Evolutionary conservation across 2,329 filamentous ascomycete genomes (phyloP).

Genomic region (Aspergillus sp.): DNA sequence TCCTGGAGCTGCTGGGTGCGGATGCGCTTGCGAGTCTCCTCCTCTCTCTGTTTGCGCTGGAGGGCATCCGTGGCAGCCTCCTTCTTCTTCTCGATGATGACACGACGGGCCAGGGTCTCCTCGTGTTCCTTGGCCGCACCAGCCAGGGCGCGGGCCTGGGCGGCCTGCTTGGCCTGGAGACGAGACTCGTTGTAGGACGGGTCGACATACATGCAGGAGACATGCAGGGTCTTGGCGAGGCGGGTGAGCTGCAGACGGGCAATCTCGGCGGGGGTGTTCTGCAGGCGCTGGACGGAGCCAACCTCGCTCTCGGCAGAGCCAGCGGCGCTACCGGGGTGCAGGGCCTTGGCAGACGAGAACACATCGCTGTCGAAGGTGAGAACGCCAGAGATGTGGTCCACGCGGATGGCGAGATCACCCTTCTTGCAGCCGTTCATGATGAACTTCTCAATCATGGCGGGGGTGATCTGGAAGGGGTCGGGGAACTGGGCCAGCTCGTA

Average conservation of each 20-base stretch:
- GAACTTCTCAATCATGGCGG: conserved; percentile 96
- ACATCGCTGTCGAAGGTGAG: conserved; percentile 98
- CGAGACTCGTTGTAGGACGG: conserved; percentile 81
- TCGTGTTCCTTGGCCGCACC: conserved; percentile 91
- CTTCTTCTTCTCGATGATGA: conserved; percentile 94
- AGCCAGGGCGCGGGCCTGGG: conserved; percentile 75
- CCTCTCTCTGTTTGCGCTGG: conserved; percentile 87
- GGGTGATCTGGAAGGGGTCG: conserved; percentile 89
- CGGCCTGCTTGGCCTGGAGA: conserved; percentile 73
- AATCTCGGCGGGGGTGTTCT: conserved; percentile 97
- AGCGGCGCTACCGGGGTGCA: conserved; percentile 77
- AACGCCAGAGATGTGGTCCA: conserved; percentile 92
- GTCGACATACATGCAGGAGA: conserved; percentile 95
- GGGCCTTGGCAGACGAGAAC: conserved; percentile 93
- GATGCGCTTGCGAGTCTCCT: conserved; percentile 81
- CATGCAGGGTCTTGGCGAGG: conserved; percentile 84
- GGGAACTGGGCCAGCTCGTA: conserved; percentile 93
- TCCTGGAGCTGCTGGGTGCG: conserved; percentile 86
- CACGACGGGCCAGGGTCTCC: conserved; percentile 80
- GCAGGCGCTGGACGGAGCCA: conserved; percentile 85
- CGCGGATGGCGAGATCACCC: conserved; percentile 91
- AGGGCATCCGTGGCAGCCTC: conserved; percentile 87
- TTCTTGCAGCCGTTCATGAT: conserved; percentile 99
- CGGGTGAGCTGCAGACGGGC: conserved; percentile 92
- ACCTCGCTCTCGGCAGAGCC: conserved; percentile 85